Base-by-base conservation (phyloP, 176 grass and related monocot species). In the Carex myosuroides region DNA sequence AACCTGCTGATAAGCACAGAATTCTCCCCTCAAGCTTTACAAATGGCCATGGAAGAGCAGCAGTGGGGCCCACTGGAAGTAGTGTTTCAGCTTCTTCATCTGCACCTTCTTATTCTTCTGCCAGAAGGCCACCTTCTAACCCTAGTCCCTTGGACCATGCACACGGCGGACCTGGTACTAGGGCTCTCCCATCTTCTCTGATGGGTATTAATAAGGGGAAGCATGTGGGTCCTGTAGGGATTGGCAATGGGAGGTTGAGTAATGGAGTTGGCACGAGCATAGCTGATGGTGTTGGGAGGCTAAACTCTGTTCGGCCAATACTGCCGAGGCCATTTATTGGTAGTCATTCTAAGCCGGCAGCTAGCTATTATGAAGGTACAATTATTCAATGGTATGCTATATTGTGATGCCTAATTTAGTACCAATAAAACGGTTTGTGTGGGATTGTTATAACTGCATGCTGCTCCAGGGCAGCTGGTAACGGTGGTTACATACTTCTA, bases 1-100 rank as follows among this genome's bases (percentile, higher is more conserved):
- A 22, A 30, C 61, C 80, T 84, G 84, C 80, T 84, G 85, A 22
- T 64, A 81, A 89, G 61, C 81, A 70, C 42, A 88, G 92, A 84
- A 83, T 6, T 91, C 85, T 94, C 60, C 94, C 92, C 79, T 9
- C 70, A 76, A 88, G 85, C 20, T 83, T 92, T 83, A 81, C 85
- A 67, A 88, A 86, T 56, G 88, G 18, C 17, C 77, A 68, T 83
- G 37, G 79, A 88, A 86, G 22, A 90, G 79, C 86, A 79, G 77
- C n/a, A 48, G 77, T 37, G 73, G 60, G 71, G 33, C 53, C 37
- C 16, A 55, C 59, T 2, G 59, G 56, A 32, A 82, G 79, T 84
- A 86, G 85, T 86, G 55, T 3, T 32, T 89, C 37, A 53, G 18
- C 70, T 70, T 66, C 13, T 84, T 52, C 81, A 68, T 73, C 83